Conservation (phyloP, 768 basidiomycete species). For the Boletus rubescentipes region DNA sequence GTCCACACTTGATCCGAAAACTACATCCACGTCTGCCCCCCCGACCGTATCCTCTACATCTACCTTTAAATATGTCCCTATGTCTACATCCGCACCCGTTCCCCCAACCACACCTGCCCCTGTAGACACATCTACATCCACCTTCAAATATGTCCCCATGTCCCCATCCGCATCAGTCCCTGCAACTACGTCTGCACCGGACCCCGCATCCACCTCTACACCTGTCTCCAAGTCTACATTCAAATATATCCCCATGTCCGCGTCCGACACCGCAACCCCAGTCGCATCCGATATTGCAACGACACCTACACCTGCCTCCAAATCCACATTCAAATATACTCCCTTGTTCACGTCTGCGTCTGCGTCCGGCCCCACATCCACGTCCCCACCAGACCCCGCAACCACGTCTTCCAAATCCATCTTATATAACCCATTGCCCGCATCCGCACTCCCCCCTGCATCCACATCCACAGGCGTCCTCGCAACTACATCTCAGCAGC, state of each 20-base stretch:
- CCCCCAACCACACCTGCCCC: not conserved
- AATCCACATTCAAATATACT: not conserved
- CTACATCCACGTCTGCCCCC: not conserved
- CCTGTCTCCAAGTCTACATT: not conserved
- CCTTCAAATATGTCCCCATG: not conserved
- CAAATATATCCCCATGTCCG: not conserved
- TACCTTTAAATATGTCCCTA: not conserved
- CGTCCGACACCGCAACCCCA: not conserved
- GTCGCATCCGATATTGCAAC: too few species aligned
- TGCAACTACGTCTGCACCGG: not conserved
- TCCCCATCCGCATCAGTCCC: not conserved
- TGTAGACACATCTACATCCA: not conserved
- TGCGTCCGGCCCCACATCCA: not conserved
- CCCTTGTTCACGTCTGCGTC: not conserved
- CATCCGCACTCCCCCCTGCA: not conserved
- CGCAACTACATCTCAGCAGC: not conserved
- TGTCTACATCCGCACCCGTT: not conserved
- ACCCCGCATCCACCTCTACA: not conserved
- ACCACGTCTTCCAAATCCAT: not conserved
- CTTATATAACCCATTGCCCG: not conserved
- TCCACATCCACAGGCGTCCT: not conserved
- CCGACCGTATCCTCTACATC: not conserved
- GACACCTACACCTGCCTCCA: not conserved
- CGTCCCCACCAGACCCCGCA: too few species aligned
- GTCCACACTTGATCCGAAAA: too few species aligned